These are phyloP conservation scores for Clavispora phyllophila DNA, from an alignment of 805 yeast genomes.

Conservation along the genomic window DNA sequence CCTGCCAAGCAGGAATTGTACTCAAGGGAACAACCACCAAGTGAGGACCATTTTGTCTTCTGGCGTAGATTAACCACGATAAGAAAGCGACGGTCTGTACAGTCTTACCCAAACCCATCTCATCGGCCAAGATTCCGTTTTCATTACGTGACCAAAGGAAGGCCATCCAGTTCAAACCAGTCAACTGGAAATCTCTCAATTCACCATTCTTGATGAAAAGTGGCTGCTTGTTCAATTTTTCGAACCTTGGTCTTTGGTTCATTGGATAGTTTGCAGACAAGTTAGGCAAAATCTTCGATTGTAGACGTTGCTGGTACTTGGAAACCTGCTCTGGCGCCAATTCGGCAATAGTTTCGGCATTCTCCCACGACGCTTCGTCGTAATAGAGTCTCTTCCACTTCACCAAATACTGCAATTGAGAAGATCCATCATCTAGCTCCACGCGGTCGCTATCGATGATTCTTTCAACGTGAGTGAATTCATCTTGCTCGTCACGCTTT, in stretches of 20 bases:
- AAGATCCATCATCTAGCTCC: constrained; percentile 55
- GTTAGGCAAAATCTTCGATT: constrained; percentile 80
- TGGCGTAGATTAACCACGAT: constrained; percentile 90
- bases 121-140: constrained; percentile 96
- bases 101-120: constrained; percentile 98
- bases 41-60: constrained; percentile 97
- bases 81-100: constrained; percentile 94
- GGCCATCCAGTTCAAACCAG: constrained; percentile 99
- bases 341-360: constrained; percentile 79
- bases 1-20: constrained; percentile 99
- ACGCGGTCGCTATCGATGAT: constrained; percentile 81
- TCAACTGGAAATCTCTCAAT: constrained; percentile 92
- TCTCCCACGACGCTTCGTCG: constrained; percentile 97
- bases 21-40: constrained; percentile 93
- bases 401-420: constrained; percentile 73
- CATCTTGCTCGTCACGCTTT: constrained; percentile 74
- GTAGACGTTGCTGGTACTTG: constrained; percentile 72
- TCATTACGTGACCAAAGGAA: constrained; percentile 96
- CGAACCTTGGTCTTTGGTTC: constrained; percentile 76
- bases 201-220: constrained; percentile 85
- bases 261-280: constrained; percentile 72
- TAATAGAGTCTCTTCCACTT: constrained; percentile 93
- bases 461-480: constrained; percentile 82
- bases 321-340: constrained; percentile 81
- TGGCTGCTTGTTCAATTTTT: constrained; percentile 83